phyloP scores from a whole-genome alignment of 805 yeast species.

The Pichia membranifaciens region DNA sequence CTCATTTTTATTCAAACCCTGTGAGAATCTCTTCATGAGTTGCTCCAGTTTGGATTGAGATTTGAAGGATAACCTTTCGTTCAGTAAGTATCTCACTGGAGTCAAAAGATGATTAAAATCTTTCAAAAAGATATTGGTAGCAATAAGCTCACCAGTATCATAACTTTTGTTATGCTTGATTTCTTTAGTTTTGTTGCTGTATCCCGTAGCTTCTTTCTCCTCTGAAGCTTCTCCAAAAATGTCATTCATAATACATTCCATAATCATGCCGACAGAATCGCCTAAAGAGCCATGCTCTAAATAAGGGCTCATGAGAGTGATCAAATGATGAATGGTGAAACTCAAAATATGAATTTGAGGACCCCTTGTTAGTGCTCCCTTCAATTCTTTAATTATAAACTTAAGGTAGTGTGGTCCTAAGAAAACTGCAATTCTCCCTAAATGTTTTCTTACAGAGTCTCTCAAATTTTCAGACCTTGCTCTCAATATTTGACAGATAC shows the following conservation, averaged over 20 bases:
- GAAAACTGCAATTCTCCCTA: slow-evolving; percentile 55
- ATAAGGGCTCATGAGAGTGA: slow-evolving; percentile 41
- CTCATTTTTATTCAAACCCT: slow-evolving; percentile 72
- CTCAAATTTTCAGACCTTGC: slow-evolving; percentile 82
- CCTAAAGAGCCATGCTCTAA: slow-evolving; percentile 71
- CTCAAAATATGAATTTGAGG: slow-evolving; percentile 92
- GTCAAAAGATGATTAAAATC: slow-evolving; percentile 51
- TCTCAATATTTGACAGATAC: slow-evolving; percentile 82
- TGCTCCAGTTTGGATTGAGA: slow-evolving; percentile 75
- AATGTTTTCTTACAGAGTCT: slow-evolving; percentile 73
- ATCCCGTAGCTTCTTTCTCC: slow-evolving; percentile 93
- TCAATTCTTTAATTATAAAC: slow-evolving; percentile 73
- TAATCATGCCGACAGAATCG: slow-evolving; percentile 50
- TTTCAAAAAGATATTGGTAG: slow-evolving; percentile 55
- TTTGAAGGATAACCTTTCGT: slow-evolving; percentile 60
- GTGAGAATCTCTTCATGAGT: slow-evolving; percentile 63
- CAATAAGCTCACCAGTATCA: slow-evolving; percentile 77
- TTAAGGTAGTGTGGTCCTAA: slow-evolving; percentile 71
- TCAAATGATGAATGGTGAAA: slow-evolving; percentile 71
- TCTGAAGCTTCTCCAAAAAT: slow-evolving; percentile 86
- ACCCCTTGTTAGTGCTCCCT: slow-evolving; percentile 75
- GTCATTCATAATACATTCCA: slow-evolving; percentile 82
- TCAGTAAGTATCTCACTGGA: slow-evolving; percentile 62
- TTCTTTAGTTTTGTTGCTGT: slow-evolving; percentile 79
- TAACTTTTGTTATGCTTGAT: slow-evolving; percentile 83